Evolutionary conservation across 345 rosid species (phyloP), one percentile per base, ranked within the genome.

Genomic region (Citrus hindsii): DNA sequence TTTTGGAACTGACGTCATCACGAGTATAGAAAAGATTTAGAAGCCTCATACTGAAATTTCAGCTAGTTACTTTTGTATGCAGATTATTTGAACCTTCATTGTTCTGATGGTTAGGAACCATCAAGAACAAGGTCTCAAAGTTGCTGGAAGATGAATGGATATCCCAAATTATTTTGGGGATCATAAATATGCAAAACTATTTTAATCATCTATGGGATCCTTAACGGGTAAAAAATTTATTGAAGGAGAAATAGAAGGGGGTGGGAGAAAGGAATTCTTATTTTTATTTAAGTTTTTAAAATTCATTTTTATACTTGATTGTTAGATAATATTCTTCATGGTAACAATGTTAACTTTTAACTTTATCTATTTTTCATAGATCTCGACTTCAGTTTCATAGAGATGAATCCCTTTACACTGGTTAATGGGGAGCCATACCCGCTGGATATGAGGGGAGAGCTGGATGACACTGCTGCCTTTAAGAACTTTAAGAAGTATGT

Each of bases 391-490:
- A 93, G 91, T 80, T 93, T 95, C 71, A 59, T 95, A 81, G 97
- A 93, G 91, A 89, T 95, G 96, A 96, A 96, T 83, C 99, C 99
- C 69, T 97, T 97, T 82, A 88, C 98, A 13, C 80, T 97, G 69
- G 92, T 94, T 38, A 84, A 90, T 79, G 93, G 98, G 51, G 93
- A 97, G 81, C 98, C 98, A 16, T 97, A 85, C 81, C 99, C 98
- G 62, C 79, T 97, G 77, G 99, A 97, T 84, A 94, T 97, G 98
- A 94, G 99, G 79, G 99, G 98, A 78, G 98, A 97, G 80, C 72
- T 97, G 77, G 98, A 97, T 65, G 98, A 97, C 75, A 97, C 98
- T 61, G 98, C 99, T 71, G 90, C 98, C 79, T 97, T 97, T 82
- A 97, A 97, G 87, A 97, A 93, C 81, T 97, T 97, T 80, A 90